Evolutionary conservation across 106 monocot species (phyloP).

Genomic region (Allium sativum): DNA sequence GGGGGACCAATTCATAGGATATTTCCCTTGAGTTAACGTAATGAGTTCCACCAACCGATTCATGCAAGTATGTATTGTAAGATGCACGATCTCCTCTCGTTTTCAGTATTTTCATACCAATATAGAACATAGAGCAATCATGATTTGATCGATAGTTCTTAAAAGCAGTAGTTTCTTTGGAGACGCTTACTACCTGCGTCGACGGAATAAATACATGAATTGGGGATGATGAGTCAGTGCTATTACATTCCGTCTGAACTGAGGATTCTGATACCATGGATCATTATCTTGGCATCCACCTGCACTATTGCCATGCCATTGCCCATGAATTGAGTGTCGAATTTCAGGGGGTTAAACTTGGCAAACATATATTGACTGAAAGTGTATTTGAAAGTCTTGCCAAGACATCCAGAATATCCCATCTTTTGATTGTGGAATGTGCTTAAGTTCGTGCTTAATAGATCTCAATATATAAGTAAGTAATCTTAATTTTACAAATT

Average conservation of each 20-base stretch:
- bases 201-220: conserved; percentile 94
- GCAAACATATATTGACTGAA: conserved; percentile 90
- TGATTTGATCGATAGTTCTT: conserved; percentile 87
- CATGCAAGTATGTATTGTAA: conserved; percentile 96
- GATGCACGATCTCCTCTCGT: conserved; percentile 84
- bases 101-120: conserved; percentile 95
- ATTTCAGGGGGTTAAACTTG: conserved; percentile 96
- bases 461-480: no score
- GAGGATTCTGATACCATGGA: conserved; percentile 98
- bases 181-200: conserved; percentile 94
- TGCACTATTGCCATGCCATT: conserved; percentile 93
- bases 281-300: conserved; percentile 97
- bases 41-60: conserved; percentile 94
- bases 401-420: conserved; percentile 99
- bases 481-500: no score
- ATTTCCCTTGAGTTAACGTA: conserved; percentile 98
- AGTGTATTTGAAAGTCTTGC: conserved; percentile 99
- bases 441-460: no score
- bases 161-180: conserved; percentile 62
- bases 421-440: conserved; percentile 98
- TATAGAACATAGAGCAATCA: conserved; percentile 92
- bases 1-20: conserved; percentile 86
- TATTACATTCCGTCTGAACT: conserved; percentile 58
- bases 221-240: conserved; percentile 60
- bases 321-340: conserved; percentile 85